These are phyloP conservation scores for Hypholoma sublateritium DNA, from an alignment of 768 basidiomycete genomes.

Conservation along the genomic window DNA sequence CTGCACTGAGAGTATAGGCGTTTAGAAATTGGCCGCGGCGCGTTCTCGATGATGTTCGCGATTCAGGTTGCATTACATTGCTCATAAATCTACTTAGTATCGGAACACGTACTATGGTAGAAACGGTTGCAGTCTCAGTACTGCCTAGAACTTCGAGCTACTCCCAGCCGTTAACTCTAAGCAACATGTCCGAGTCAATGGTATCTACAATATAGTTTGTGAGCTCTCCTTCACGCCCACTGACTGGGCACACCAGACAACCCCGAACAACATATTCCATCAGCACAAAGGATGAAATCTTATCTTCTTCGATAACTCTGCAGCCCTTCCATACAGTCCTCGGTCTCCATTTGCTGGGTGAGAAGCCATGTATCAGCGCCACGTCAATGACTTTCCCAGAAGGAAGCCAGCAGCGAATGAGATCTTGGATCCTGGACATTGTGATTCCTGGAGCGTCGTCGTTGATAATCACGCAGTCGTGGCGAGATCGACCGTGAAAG, in stretches of 20 bases:
- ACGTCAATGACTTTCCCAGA: slow-evolving; percentile 17
- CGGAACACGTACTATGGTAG: no score
- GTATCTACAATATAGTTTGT: not conserved
- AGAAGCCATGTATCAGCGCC: slow-evolving; percentile 14
- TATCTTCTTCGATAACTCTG: slow-evolving; percentile 14
- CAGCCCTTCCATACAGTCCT: slow-evolving; percentile 19
- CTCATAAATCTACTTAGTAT: no score
- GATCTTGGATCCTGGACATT: slow-evolving; percentile 9
- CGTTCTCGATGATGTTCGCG: no score
- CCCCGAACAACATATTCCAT: slow-evolving; percentile 21
- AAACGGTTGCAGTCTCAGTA: no score
- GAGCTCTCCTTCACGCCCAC: not conserved
- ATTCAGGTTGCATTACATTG: no score
- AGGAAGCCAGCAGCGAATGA: slow-evolving; percentile 18
- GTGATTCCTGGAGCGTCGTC: slow-evolving; percentile 14
- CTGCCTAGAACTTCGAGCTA: no score
- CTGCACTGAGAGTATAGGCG: no score
- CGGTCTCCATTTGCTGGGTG: slow-evolving; percentile 14
- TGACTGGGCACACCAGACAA: slow-evolving; percentile 15
- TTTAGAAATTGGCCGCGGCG: no score
- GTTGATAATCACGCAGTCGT: slow-evolving; percentile 21
- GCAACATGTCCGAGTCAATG: not conserved
- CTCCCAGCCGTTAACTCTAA: no score
- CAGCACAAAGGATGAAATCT: slow-evolving; percentile 11
- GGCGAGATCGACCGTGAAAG: slow-evolving; percentile 19